Evolutionary conservation across 148 eudicot species (phyloP).

Genomic region (Rhododendron mucronatum): DNA sequence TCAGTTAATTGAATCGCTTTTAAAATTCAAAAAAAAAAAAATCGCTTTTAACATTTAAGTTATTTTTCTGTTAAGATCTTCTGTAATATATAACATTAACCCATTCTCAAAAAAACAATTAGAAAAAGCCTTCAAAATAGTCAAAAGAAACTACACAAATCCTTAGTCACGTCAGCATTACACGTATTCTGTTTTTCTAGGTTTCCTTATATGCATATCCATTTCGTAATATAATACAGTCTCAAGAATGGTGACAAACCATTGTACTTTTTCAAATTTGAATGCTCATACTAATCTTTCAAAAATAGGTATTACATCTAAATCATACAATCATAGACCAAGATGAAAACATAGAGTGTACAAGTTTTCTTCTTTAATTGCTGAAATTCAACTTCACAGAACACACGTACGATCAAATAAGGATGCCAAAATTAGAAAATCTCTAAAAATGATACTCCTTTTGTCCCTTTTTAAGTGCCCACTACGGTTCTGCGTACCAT

Average conservation of each 20-base stretch:
- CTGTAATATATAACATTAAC: background rate
- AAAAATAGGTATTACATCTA: background rate
- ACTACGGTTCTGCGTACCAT: too few relatives aligned
- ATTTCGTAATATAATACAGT: too few relatives aligned
- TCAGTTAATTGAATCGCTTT: background rate
- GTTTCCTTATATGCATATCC: background rate
- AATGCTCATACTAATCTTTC: background rate
- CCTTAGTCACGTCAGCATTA: background rate
- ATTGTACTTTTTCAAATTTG: too few relatives aligned
- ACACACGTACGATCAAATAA: background rate
- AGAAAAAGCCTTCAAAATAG: background rate
- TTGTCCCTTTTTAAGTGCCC: too few relatives aligned
- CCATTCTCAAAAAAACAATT: background rate
- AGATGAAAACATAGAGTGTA: background rate
- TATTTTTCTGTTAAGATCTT: background rate
- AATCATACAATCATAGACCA: background rate
- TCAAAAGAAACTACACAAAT: background rate
- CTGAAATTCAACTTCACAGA: background rate
- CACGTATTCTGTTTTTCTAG: background rate
- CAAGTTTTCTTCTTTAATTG: background rate
- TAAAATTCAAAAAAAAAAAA: background rate
- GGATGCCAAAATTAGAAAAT: background rate
- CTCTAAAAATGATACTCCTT: background rate
- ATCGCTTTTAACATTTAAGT: background rate
- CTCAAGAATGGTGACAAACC: background rate